Conservation (phyloP, 805 yeast genomes). For the Yarrowia sp. region DNA sequence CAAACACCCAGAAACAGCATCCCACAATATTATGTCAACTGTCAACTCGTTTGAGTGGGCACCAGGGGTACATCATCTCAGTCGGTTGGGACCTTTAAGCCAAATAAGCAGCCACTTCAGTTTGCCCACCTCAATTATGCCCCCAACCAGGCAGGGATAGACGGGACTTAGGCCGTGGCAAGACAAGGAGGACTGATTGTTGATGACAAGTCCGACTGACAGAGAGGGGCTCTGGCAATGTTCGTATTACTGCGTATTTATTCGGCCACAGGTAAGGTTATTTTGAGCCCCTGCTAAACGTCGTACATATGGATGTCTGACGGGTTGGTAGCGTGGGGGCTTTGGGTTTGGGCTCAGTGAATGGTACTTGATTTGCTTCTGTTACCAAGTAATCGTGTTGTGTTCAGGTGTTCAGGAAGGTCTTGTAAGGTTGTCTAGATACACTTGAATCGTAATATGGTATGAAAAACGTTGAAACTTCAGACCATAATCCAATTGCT, state of each 20-base stretch:
- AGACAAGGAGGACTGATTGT: background rate
- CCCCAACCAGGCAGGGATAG: background rate
- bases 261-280: background rate
- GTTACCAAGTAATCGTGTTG: too few species aligned
- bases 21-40: background rate
- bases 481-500: too few species aligned
- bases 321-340: background rate
- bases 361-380: too few species aligned
- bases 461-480: too few species aligned
- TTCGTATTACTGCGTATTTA: background rate
- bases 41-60: conserved; percentile 5
- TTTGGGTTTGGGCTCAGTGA: background rate
- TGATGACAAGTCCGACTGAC: background rate
- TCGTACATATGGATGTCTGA: background rate
- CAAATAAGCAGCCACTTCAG: conserved; percentile 6
- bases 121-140: background rate
- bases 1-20: background rate
- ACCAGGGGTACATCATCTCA: background rate
- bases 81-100: background rate
- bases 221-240: background rate
- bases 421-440: too few species aligned
- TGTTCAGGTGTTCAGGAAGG: too few species aligned
- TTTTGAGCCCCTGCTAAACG: background rate
- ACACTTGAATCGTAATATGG: too few species aligned
- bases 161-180: background rate